Evolutionary conservation across 1,284 basidiomycete species (phyloP).

Genomic region (Lignosus rhinocerotis): DNA sequence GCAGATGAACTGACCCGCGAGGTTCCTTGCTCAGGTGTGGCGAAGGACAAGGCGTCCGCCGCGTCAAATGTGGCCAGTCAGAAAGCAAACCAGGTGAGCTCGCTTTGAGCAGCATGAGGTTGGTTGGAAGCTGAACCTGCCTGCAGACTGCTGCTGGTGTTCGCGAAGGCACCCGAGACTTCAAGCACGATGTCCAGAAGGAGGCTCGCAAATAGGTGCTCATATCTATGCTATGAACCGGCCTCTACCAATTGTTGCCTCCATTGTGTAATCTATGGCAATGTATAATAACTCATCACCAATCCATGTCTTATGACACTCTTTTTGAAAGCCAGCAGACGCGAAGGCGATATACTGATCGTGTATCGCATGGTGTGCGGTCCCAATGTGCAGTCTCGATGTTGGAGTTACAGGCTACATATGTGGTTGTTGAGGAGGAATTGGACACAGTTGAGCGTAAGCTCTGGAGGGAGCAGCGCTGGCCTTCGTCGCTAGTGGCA

Average conservation of each 20-base stretch:
- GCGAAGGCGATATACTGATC: background rate
- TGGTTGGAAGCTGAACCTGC: background rate
- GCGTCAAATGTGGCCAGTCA: slow-evolving; percentile 38
- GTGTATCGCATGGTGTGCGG: too few relatives aligned
- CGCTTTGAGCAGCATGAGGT: too few relatives aligned
- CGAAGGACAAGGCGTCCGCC: slow-evolving; percentile 39
- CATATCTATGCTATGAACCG: background rate
- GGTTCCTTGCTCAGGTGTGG: slow-evolving; percentile 29
- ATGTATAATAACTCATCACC: background rate
- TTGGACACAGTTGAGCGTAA: too few relatives aligned
- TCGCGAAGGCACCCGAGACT: slow-evolving; percentile 44
- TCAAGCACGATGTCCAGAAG: slow-evolving; percentile 39
- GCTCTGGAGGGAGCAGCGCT: too few relatives aligned
- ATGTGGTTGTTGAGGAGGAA: too few relatives aligned
- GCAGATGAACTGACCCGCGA: background rate
- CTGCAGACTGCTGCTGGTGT: slow-evolving; percentile 44
- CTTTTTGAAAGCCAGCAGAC: too few relatives aligned
- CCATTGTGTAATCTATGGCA: background rate
- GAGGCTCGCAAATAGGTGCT: slow-evolving; percentile 41
- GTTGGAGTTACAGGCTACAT: too few relatives aligned
- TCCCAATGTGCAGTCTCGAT: too few relatives aligned
- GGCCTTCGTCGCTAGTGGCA: too few relatives aligned
- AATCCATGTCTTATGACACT: background rate
- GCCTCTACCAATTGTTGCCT: background rate
- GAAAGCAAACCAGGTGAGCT: slow-evolving; percentile 41